Evolutionary conservation across 2,329 filamentous ascomycete species (phyloP).

Genomic region (Penicillium sp.): DNA sequence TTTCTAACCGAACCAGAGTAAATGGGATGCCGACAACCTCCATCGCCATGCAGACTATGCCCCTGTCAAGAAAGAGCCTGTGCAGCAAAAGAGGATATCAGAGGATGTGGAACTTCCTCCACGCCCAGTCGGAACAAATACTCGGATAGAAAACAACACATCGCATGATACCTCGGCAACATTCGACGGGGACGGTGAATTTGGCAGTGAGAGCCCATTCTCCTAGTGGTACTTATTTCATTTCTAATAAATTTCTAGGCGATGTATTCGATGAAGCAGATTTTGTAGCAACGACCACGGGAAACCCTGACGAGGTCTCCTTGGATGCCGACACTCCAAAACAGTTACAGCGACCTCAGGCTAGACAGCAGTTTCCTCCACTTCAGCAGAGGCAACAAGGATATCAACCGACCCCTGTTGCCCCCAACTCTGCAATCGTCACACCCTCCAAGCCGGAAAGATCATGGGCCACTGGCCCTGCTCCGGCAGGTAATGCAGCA

Average conservation of each 20-base stretch:
- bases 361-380: constrained; percentile 10
- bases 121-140: constrained; percentile 18
- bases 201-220: constrained; percentile 34
- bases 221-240: neutral
- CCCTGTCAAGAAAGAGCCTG: constrained; percentile 55
- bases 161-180: constrained; percentile 22
- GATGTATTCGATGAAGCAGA: constrained; percentile 73
- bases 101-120: constrained; percentile 48
- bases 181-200: constrained; percentile 40
- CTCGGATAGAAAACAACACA: constrained; percentile 27
- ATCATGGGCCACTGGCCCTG: constrained; percentile 21
- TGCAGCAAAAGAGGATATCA: constrained; percentile 30
- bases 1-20: constrained; percentile 43
- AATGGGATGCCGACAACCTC: constrained; percentile 73
- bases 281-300: constrained; percentile 65
- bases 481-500: constrained; percentile 19
- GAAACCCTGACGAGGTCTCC: constrained; percentile 72
- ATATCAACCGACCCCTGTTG: constrained; percentile 17
- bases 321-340: constrained; percentile 41
- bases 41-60: constrained; percentile 76
- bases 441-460: constrained; percentile 39
- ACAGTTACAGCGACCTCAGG: constrained; percentile 24
- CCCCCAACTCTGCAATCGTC: constrained; percentile 24
- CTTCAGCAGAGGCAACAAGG: constrained; percentile 20
- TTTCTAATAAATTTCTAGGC: constrained; percentile 25